Percentiles rank a stretch among this genome's conserved stretches.
Evolutionary conservation across 768 basidiomycete species (phyloP).

Genomic region (Lentinula sp.): DNA sequence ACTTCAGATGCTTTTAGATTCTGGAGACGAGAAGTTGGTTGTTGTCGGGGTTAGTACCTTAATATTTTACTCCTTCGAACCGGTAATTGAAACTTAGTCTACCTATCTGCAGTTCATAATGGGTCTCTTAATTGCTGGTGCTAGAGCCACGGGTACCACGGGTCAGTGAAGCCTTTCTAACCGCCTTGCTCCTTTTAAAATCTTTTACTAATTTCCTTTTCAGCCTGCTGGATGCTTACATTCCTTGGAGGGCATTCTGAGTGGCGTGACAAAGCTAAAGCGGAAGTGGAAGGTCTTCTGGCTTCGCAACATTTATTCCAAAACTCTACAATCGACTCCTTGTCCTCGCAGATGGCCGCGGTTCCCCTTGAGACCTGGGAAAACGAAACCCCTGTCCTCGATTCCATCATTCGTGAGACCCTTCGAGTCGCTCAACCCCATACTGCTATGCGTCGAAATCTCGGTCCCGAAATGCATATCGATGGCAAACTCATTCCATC

Average conservation of each 20-base stretch:
- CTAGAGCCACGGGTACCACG: constrained; percentile 73
- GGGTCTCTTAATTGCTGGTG: constrained; percentile 77
- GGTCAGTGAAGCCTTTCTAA: constrained; percentile 26
- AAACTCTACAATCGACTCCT: constrained; percentile 18
- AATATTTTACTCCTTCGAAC: background rate
- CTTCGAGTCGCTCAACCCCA: constrained; percentile 76
- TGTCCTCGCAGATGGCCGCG: constrained; percentile 43
- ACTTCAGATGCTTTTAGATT: constrained; percentile 69
- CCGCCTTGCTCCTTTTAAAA: background rate
- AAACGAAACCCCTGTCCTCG: constrained; percentile 59
- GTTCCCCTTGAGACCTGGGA: constrained; percentile 73
- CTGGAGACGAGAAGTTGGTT: constrained; percentile 59
- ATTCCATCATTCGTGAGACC: constrained; percentile 71
- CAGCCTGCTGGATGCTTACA: constrained; percentile 70
- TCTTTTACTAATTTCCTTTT: constrained; percentile 6
- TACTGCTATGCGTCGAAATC: constrained; percentile 74
- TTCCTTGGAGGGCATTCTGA: constrained; percentile 64
- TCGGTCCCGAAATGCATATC: constrained; percentile 67
- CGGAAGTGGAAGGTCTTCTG: constrained; percentile 55
- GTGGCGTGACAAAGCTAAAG: constrained; percentile 56
- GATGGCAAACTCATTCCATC: constrained; percentile 65
- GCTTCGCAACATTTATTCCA: constrained; percentile 28
- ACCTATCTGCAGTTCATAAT: constrained; percentile 60
- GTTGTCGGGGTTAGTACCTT: constrained; percentile 57
- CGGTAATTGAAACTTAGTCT: constrained; percentile 10